Evolutionary conservation across 345 rosid species (phyloP), one percentile per base, ranked within the genome.

Genomic region (Jatropha curcas): DNA sequence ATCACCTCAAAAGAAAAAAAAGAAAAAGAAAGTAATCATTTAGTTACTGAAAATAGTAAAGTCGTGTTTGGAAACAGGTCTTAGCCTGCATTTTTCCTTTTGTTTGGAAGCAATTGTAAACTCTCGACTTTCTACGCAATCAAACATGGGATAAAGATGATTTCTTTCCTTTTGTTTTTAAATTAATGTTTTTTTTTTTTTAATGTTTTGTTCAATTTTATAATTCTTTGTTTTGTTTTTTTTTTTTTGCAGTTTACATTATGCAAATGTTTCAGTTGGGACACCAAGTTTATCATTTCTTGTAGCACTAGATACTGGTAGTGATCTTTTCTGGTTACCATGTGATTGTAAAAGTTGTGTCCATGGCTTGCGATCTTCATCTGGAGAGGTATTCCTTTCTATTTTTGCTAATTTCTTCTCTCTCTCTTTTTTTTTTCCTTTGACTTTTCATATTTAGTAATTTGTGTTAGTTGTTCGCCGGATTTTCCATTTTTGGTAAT

Each of bases 271-370:
- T 37, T 76, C 93, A 0, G 78, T 95, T 28, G 99, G 99, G 77
- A 88, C 85, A 46, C 99, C 97, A 9, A 69, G 85, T 74, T 67
- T 81, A 57, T 86, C 88, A 58, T 95, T 77, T 82, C 65, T 95
- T 67, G 99, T 93, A 63, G 99, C 99, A 34, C 70, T 92, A 48
- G 99, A 95, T 78, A 95, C 97, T 5, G 99, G 99, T 51, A 95
- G 98, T 74, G 92, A 91, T 79, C 83, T 91, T 78, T 93, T 95
- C 74, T 95, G 99, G 99, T 74, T 95, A 71, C 98, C 99, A 13
- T 95, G 99, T 51, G 92, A 95, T 69, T 95, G 98, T 74, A 33
- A 39, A 24, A 84, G 73, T 69, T 95, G 99, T 67, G 74, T 88
- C 0, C 82, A 0, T 30, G 83, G 84, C 48, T 35, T 95, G 76